Evolutionary conservation across 2,329 filamentous ascomycete species (phyloP).

Genomic region (Fusarium austroafricanum): DNA sequence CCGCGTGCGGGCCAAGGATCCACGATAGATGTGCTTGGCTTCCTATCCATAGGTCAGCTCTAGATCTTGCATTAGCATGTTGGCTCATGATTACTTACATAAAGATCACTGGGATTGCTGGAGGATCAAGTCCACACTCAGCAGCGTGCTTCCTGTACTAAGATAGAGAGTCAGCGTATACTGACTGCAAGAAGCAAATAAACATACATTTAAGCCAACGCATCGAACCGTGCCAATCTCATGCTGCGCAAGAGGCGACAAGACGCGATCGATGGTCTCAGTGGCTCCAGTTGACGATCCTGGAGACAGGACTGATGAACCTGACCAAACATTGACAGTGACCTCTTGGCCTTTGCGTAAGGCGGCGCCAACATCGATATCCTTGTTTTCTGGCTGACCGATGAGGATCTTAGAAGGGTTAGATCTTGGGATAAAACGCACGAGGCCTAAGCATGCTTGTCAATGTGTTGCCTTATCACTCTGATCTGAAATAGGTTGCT

Average conservation of each 20-base stretch:
- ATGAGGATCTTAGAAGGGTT: constrained; percentile 62
- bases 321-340: constrained; percentile 66
- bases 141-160: constrained; percentile 54
- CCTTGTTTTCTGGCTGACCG: constrained; percentile 64
- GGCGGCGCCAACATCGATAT: constrained; percentile 68
- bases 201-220: constrained; percentile 65
- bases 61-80: neutral
- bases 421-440: constrained; percentile 67
- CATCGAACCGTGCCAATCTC: constrained; percentile 67
- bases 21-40: constrained; percentile 64
- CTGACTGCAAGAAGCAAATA: neutral
- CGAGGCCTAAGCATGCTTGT: constrained; percentile 59
- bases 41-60: constrained; percentile 46
- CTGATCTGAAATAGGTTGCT: neutral
- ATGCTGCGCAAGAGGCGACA: constrained; percentile 56
- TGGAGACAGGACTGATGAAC: constrained; percentile 66
- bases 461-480: neutral
- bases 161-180: neutral
- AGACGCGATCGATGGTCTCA: constrained; percentile 59
- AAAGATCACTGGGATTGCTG: constrained; percentile 67
- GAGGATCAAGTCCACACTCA: constrained; percentile 64
- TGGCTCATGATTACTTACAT: constrained; percentile 49
- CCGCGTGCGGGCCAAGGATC: constrained; percentile 65
- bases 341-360: constrained; percentile 68
- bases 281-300: constrained; percentile 62